Conservation (phyloP, 352 stramenopile species). For the Stephanocyclus meneghinianus region DNA sequence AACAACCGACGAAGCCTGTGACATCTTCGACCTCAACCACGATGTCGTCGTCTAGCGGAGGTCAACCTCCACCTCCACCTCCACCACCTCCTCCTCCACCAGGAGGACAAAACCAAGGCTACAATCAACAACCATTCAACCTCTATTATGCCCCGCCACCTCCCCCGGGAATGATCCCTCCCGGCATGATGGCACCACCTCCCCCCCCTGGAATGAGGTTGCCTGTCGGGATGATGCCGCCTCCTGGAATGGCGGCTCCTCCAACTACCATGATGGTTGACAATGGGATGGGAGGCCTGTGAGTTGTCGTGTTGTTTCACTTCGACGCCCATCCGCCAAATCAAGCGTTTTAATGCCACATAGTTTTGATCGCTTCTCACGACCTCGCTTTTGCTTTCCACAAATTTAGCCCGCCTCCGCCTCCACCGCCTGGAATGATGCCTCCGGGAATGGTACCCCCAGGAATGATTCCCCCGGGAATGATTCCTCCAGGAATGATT, state of each 20-base stretch:
- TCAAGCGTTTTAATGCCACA: neutral
- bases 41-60: neutral
- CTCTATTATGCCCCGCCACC: slow-evolving; percentile 8
- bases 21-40: neutral
- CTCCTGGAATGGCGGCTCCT: slow-evolving; percentile 39
- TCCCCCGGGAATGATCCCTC: slow-evolving; percentile 41
- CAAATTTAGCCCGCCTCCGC: slow-evolving; percentile 26
- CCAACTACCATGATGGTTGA: slow-evolving; percentile 8
- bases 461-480: slow-evolving; percentile 22
- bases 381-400: neutral
- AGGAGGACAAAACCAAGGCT: neutral
- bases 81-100: slow-evolving; percentile 4
- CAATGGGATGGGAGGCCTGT: slow-evolving; percentile 20
- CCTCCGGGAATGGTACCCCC: slow-evolving; percentile 31
- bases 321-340: neutral
- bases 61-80: neutral
- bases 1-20: too few relatives aligned
- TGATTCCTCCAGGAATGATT: slow-evolving; percentile 25
- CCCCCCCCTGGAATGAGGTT: slow-evolving; percentile 36
- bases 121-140: slow-evolving; percentile 3
- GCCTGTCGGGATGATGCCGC: slow-evolving; percentile 26
- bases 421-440: slow-evolving; percentile 32
- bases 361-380: neutral
- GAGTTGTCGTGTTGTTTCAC: neutral
- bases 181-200: slow-evolving; percentile 20